Conservation (phyloP, 768 basidiomycete species). For the Pilatotrama ljubarskyi region DNA sequence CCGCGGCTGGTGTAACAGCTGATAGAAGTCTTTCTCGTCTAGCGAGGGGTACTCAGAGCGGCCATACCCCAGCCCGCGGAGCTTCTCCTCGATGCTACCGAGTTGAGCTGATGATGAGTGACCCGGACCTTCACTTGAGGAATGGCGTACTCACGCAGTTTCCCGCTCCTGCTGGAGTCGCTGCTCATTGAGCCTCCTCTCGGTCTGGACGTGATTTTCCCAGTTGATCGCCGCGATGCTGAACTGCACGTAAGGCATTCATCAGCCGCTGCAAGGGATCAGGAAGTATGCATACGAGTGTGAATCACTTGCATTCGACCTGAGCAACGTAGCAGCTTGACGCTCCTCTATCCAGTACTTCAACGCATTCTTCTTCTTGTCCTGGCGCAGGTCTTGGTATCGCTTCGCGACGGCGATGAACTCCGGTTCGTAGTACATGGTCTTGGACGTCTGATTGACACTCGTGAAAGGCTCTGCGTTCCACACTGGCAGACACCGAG, state of each 20-base stretch:
- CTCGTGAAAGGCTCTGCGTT: not conserved
- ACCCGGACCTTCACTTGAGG: too few species aligned
- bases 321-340: not conserved
- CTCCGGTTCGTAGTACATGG: not conserved
- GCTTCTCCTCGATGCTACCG: constrained; percentile 8
- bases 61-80: constrained; percentile 5
- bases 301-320: not conserved
- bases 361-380: not conserved
- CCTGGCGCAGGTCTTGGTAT: not conserved
- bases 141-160: not conserved
- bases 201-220: not conserved
- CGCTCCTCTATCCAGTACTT: not conserved
- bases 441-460: not conserved
- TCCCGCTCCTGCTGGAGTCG: not conserved
- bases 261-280: not conserved
- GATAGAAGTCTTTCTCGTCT: too few species aligned
- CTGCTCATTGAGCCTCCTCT: too few species aligned
- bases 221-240: not conserved
- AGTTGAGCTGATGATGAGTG: too few species aligned
- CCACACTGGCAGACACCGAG: not conserved
- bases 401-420: not conserved
- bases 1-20: too few species aligned
- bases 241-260: not conserved
- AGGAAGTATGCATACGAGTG: too few species aligned
- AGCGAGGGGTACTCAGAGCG: not conserved